Base-by-base conservation (phyloP, 352 stramenopile species). In the Phytopythium chamaehyphon region DNA sequence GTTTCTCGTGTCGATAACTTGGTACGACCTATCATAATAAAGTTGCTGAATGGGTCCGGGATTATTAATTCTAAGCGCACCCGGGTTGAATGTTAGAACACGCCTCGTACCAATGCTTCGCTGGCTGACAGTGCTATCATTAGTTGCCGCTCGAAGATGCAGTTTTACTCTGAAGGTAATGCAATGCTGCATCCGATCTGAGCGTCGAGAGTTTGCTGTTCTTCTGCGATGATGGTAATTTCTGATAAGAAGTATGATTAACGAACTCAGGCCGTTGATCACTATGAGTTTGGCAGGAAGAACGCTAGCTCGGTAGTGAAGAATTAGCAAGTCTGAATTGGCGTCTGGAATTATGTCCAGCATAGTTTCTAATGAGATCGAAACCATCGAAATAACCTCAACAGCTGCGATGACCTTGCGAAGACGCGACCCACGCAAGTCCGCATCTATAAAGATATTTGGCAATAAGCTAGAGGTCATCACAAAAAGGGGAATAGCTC, bases 1-100 rank as follows among this genome's bases (percentile, higher is more conserved):
- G 31, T 59, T 46, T 8, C 45, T 38, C 16, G 45, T 22, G 26
- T 55, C 45, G 14, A 64, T 23, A 6, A 28, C 15, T 24, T 26
- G 23, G 11, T 58, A 16, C 8, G 36, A 23, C 10, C 38, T 46
- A 19, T 52, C 40, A 38, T 52, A 59, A 7, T 22, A 40, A 18
- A 64, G 38, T 6, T 44, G 40, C 36, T 64, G 51, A 33, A 10
- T 10, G 5, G 28, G 5, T 33, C 28, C 28, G 9, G 28, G 28
- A 33, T 5, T 33, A 33, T 33, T 33, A 9, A 9, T 33, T 9
- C 5, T 33, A 35, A 18, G 16, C 24, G 11, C 15, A 11, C 22
- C 1, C 24, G 23, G 12, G 7, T 3, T 16, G 39, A 18, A 18
- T 44, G 3, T 2, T 4, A 14, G 5, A 18, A 44, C n/a, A n/a